Evolutionary conservation across 192 early-diverging fungal species (phyloP).

Genomic region (Phycomyces nitens): DNA sequence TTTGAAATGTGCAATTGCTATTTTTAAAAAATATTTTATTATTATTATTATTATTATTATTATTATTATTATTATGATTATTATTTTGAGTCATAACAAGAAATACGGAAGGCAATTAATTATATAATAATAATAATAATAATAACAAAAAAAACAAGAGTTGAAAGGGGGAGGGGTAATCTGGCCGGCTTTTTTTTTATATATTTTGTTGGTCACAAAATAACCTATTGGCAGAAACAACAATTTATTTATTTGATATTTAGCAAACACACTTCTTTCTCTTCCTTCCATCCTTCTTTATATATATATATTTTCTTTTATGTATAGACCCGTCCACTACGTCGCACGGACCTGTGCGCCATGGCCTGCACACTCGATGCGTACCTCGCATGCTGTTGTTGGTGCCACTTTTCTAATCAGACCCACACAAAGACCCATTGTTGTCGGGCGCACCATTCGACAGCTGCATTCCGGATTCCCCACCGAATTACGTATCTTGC

Average conservation of each 20-base stretch:
- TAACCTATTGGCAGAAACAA: not conserved
- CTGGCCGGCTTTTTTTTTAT: no score
- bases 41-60: no score
- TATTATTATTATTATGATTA: no score
- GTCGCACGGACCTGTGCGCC: not conserved
- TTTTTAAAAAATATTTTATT: no score
- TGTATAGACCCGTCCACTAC: not conserved
- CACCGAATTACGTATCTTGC: constrained; percentile 30
- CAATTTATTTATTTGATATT: not conserved
- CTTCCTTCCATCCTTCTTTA: not conserved
- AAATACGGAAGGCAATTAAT: no score
- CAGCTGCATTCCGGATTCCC: constrained; percentile 6
- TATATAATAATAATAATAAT: no score
- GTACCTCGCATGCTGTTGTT: not conserved
- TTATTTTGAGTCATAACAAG: no score
- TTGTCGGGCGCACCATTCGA: not conserved
- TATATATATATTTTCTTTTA: not conserved
- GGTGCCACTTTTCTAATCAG: not conserved
- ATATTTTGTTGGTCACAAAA: not conserved
- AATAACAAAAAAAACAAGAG: no score
- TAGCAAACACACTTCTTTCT: not conserved
- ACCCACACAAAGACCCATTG: not conserved
- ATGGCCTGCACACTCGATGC: not conserved
- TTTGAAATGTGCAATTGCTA: no score
- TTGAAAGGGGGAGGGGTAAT: no score